Base-by-base conservation (phyloP, 2,329 filamentous ascomycete species). In the Stemphylium vesicarium region DNA sequence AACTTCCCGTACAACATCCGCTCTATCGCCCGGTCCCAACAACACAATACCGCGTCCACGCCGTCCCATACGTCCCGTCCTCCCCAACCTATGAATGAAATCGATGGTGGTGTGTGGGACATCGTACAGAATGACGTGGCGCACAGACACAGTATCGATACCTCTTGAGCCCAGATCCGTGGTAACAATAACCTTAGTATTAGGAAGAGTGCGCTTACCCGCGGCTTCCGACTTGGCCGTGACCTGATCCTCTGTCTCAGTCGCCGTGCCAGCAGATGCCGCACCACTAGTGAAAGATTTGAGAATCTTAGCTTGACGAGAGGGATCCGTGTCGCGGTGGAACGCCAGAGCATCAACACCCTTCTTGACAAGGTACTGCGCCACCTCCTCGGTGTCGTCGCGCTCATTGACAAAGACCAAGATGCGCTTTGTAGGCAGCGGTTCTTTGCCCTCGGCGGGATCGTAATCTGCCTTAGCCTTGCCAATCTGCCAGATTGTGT, bases 21-120 rank as follows among this genome's bases (percentile, higher is more conserved):
- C 90, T 48, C 95, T 82, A 74, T 98, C 95, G 59, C 92, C 85
- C 74, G 90, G 94, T 58, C 93, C 94, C 1, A 97, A 91, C 32
- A 99, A 80, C 24, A 98, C 93, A 61, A 98, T 88, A 16, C 92
- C 95, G 51, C 93, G 84, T 13, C 95, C 95, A 73, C 95, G 85
- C 58, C 92, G 85, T 2, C 92, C 92, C 92, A 98, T 98, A 31
- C 95, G 85, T 0, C 95, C 95, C 1, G 95, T 92, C 53, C 95
- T 85, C 13, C 95, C 95, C 4, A 98, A 85, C 13, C 96, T 89
- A 76, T 99, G 96, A 69, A 99, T 97, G 69, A 99, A 99, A 76
- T 99, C 96, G 56, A 99, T 96, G 0, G 92, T 96, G 0, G 91
- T 96, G 72, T 98, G 94, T 4, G 95, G 95, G n/a, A 99, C 94